phyloP scores from a whole-genome alignment of 148 eudicot genomes.

The Persicaria maculosa region DNA sequence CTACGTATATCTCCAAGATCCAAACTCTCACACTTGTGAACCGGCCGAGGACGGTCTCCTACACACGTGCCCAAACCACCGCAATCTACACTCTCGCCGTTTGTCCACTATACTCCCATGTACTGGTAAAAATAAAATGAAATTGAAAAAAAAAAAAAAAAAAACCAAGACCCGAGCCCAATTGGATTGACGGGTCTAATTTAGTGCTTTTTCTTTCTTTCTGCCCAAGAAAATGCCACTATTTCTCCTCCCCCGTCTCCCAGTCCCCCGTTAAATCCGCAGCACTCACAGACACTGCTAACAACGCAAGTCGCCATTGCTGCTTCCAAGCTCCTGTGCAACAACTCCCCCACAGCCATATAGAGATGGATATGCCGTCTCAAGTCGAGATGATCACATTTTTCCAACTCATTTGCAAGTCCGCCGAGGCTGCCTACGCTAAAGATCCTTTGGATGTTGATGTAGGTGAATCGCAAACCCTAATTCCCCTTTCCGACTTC shows the following conservation, averaged over 20 bases:
- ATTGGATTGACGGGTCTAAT: no score
- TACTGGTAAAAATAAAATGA: no score
- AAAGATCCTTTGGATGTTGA: conserved; percentile 68
- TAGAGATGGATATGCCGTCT: conserved; percentile 46
- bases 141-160: no score
- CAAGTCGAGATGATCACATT: conserved; percentile 65
- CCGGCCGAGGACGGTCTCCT: no score
- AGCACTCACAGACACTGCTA: neutral
- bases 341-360: neutral
- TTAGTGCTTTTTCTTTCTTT: neutral
- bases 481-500: neutral
- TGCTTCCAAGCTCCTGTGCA: neutral
- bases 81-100: no score
- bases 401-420: conserved; percentile 76
- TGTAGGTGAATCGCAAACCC: conserved; percentile 24
- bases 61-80: no score
- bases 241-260: neutral
- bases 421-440: conserved; percentile 50
- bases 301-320: neutral
- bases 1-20: no score
- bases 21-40: no score
- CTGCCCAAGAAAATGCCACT: neutral
- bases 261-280: neutral
- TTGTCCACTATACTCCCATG: no score
- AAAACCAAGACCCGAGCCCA: no score